Conservation (phyloP, 768 basidiomycete species). For the Psilocybe sp. region DNA sequence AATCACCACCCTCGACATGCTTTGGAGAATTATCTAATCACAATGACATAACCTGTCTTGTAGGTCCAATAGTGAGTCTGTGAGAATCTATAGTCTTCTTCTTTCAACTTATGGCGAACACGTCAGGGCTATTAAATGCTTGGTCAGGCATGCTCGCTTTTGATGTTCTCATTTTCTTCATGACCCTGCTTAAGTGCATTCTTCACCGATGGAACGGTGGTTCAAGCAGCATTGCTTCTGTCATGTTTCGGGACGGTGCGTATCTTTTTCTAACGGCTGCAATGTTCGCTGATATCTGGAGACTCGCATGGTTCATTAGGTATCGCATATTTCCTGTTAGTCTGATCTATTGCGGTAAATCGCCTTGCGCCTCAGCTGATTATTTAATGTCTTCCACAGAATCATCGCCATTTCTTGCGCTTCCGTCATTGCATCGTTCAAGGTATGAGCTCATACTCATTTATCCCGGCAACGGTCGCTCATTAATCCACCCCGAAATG, state of each 20-base stretch:
- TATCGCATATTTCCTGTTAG: conserved; percentile 33
- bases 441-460: conserved; percentile 7
- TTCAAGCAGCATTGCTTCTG: conserved; percentile 22
- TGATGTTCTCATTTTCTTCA: conserved; percentile 36
- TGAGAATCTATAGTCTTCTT: too few relatives aligned
- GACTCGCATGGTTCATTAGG: conserved; percentile 21
- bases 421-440: conserved; percentile 14
- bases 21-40: too few relatives aligned
- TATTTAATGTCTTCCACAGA: too few relatives aligned
- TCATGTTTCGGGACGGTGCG: conserved; percentile 44
- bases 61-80: conserved; percentile 4
- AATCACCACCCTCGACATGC: too few relatives aligned
- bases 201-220: conserved; percentile 15
- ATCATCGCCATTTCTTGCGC: too few relatives aligned
- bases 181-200: conserved; percentile 38
- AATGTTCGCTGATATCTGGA: neutral
- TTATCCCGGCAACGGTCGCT: neutral
- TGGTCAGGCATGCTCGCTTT: conserved; percentile 40
- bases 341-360: too few relatives aligned
- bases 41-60: neutral
- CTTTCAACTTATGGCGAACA: too few relatives aligned
- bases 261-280: conserved; percentile 2
- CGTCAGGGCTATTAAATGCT: conserved; percentile 32
- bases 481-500: too few relatives aligned
- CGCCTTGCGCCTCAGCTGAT: too few relatives aligned